A percentile compares a stretch with the other conserved stretches of the same genome.
phyloP scores from a whole-genome alignment of 768 basidiomycete species.

The Hericium coralloides region DNA sequence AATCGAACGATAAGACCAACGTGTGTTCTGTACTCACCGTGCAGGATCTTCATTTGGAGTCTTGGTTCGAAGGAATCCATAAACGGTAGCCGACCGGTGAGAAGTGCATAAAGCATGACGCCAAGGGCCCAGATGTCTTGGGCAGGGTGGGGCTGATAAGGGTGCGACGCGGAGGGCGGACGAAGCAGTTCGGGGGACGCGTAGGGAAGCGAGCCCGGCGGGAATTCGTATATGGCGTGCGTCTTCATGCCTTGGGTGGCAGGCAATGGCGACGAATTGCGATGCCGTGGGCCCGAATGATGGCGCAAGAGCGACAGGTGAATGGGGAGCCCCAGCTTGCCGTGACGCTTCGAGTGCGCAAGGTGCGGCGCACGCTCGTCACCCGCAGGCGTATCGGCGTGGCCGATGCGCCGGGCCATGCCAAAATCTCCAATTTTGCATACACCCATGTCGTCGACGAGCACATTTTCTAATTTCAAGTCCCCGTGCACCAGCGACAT shows the following conservation, averaged over 20 bases:
- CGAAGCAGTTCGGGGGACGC: slow-evolving; percentile 82
- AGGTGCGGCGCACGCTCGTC: background rate
- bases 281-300: slow-evolving; percentile 37
- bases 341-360: slow-evolving; percentile 13
- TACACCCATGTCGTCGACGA: slow-evolving; percentile 83
- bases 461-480: slow-evolving; percentile 94
- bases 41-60: slow-evolving; percentile 84
- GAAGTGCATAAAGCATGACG: slow-evolving; percentile 76
- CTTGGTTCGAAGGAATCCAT: slow-evolving; percentile 85
- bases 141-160: slow-evolving; percentile 46
- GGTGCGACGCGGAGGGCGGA: slow-evolving; percentile 36
- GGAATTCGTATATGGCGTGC: slow-evolving; percentile 34
- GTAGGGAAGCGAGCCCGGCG: slow-evolving; percentile 85
- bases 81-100: slow-evolving; percentile 84
- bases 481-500: slow-evolving; percentile 83
- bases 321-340: slow-evolving; percentile 17
- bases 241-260: slow-evolving; percentile 19
- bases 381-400: slow-evolving; percentile 22
- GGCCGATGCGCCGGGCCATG: slow-evolving; percentile 54
- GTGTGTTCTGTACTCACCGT: slow-evolving; percentile 39
- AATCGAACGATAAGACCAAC: slow-evolving; percentile 10
- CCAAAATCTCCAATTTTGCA: slow-evolving; percentile 86
- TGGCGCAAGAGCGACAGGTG: slow-evolving; percentile 31
- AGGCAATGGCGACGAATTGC: slow-evolving; percentile 36
- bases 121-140: slow-evolving; percentile 98